Base-by-base conservation (phyloP, 345 rosid species). In the Aquilaria yunnanensis region DNA sequence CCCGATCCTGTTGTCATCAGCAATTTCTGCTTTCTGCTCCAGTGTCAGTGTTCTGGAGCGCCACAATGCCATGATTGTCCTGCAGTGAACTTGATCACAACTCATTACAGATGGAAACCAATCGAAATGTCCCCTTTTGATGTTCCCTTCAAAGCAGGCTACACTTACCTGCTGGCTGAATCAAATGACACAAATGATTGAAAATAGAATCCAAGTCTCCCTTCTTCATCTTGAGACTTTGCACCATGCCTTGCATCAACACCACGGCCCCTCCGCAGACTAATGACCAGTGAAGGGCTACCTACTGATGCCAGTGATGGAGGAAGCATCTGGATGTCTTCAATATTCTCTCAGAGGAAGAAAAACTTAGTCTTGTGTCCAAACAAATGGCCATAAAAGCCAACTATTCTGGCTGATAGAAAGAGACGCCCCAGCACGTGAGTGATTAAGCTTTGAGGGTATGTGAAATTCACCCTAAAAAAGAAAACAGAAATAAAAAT, bases 51-150 rank as follows among this genome's bases (percentile, higher is more conserved):
- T 81, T 72, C 93, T 81, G 6, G 88, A 69, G 77, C 87, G 85
- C 99, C 96, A 88, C 75, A 90, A 69, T 62, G 94, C 99, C 85
- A 79, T 74, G 32, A 83, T 86, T 59, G 87, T 93, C 81, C 99
- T 93, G 77, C 68, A 58, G 67, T 50, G 57, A 54, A 74, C 46
- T 60, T 37, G 43, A 56, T 54, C 64, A 47, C 64, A 33, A 69
- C n/a, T 56, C 61, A 63, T 33, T 37, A 60, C 2, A 12, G 62
- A 48, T 3, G 30, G 48, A 30, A 56, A 29, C 31, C 54, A 47
- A 37, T 37, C 8, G 43, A 32, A 55, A 32, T 10, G 30, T 30
- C 23, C 33, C 47, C 23, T 13, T 47, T 13, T 54, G 12, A 51
- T 54, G 30, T 29, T 45, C 11, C 57, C 34, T 37, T 7, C 34